These are phyloP conservation scores for Ustilaginoidea virens DNA, from an alignment of 2,329 filamentous ascomycete genomes.

Conservation along the genomic window DNA sequence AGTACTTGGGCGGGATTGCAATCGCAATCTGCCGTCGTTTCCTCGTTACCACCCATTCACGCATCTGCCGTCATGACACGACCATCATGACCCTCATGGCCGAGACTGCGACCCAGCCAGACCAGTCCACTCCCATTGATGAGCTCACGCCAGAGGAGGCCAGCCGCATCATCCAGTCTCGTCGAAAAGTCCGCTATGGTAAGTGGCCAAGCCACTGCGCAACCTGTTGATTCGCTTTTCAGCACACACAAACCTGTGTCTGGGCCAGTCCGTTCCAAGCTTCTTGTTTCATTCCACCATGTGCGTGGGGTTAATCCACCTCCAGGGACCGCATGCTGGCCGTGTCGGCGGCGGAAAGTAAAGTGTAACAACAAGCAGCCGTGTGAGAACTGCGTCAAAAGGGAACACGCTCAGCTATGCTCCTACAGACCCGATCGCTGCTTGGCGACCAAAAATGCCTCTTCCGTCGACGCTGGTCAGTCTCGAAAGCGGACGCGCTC, in stretches of 20 bases:
- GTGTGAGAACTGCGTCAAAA: slow-evolving; percentile 52
- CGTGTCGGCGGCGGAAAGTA: slow-evolving; percentile 51
- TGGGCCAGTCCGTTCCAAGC: no score
- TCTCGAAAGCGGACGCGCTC: slow-evolving; percentile 20
- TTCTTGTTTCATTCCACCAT: no score
- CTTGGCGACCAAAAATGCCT: slow-evolving; percentile 20
- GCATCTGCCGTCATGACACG: background rate
- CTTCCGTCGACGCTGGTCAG: slow-evolving; percentile 9
- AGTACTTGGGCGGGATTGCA: background rate
- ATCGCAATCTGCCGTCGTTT: no score
- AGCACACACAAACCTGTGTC: no score
- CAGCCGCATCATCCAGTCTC: slow-evolving; percentile 52
- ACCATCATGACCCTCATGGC: no score
- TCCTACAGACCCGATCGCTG: slow-evolving; percentile 49
- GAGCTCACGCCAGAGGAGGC: slow-evolving; percentile 50
- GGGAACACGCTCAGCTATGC: slow-evolving; percentile 48
- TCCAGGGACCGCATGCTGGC: slow-evolving; percentile 48
- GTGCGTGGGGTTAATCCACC: no score
- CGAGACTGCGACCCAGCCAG: slow-evolving; percentile 26
- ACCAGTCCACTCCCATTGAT: slow-evolving; percentile 32
- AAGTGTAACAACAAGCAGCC: slow-evolving; percentile 56
- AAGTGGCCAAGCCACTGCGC: slow-evolving; percentile 15
- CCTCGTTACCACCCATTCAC: no score
- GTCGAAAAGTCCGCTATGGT: slow-evolving; percentile 55
- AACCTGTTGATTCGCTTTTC: no score